These are phyloP conservation scores for Wallacemonas sp. DNA, from an alignment of 208 protist genomes.

Conservation along the genomic window DNA sequence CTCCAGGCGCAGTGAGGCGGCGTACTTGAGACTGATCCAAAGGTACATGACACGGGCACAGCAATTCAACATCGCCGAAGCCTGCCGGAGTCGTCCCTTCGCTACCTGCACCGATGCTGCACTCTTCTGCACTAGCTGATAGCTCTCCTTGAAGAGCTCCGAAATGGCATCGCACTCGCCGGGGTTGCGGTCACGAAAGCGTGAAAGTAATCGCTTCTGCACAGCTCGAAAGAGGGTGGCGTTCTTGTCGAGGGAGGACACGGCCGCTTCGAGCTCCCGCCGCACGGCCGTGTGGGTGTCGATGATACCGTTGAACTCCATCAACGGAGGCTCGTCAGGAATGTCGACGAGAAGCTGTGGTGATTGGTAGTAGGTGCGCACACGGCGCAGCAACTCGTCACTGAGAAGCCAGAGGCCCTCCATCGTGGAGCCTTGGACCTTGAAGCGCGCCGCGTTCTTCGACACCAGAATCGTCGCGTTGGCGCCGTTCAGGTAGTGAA, in stretches of 20 bases:
- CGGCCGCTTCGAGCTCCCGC: constrained; percentile 44
- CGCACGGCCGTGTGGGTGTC: constrained; percentile 79
- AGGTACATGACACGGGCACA: constrained; percentile 77
- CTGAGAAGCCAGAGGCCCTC: constrained; percentile 86
- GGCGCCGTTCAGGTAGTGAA: constrained; percentile 84
- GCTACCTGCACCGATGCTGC: constrained; percentile 37
- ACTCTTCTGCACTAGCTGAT: constrained; percentile 49
- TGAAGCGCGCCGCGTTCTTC: constrained; percentile 89
- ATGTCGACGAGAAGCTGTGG: constrained; percentile 37
- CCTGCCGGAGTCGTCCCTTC: constrained; percentile 41
- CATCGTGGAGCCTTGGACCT: constrained; percentile 79
- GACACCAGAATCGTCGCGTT: constrained; percentile 91
- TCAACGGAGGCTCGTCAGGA: constrained; percentile 77
- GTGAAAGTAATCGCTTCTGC: constrained; percentile 89
- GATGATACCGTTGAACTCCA: constrained; percentile 71
- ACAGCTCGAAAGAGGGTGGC: constrained; percentile 81
- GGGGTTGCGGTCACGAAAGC: constrained; percentile 91
- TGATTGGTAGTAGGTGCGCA: constrained; percentile 44
- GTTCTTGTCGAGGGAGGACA: constrained; percentile 35
- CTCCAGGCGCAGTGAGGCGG: neutral
- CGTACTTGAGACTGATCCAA: constrained; percentile 49
- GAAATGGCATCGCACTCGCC: constrained; percentile 63
- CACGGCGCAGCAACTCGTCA: constrained; percentile 61
- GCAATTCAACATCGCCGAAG: constrained; percentile 66
- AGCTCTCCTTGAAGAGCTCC: constrained; percentile 81